Evolutionary conservation across 2,329 filamentous ascomycete species (phyloP).

Genomic region (Bisporella sp.): DNA sequence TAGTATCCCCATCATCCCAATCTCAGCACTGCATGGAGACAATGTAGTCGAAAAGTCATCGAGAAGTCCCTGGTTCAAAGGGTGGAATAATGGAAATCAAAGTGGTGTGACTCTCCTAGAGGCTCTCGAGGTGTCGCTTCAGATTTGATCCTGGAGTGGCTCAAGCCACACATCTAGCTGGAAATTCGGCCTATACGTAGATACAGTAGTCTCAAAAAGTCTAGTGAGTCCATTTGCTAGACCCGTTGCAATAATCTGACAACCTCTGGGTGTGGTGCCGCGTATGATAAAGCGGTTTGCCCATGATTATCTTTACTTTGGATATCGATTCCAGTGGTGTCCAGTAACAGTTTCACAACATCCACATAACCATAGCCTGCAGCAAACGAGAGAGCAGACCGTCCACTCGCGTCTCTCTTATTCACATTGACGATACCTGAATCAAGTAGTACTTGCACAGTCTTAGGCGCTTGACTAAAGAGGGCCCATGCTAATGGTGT

Average conservation of each 20-base stretch:
- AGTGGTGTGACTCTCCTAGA: no score
- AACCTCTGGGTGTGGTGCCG: slow-evolving; percentile 2
- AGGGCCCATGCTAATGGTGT: slow-evolving; percentile 32
- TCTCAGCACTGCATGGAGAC: neutral
- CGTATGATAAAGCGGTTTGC: neutral
- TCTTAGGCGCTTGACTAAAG: slow-evolving; percentile 17
- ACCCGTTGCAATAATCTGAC: slow-evolving; percentile 4
- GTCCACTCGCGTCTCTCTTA: slow-evolving; percentile 22
- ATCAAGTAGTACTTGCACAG: slow-evolving; percentile 26
- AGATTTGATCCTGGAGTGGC: no score
- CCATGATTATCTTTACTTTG: neutral
- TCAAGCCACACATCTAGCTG: no score
- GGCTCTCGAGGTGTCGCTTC: no score
- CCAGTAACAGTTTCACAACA: slow-evolving; percentile 15
- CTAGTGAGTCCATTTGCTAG: neutral
- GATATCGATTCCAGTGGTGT: neutral
- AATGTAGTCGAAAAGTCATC: no score
- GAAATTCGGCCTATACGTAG: no score
- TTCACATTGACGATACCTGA: slow-evolving; percentile 26
- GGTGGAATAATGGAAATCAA: no score
- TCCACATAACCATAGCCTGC: slow-evolving; percentile 27
- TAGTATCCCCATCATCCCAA: neutral
- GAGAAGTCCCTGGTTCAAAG: no score
- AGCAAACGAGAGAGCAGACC: slow-evolving; percentile 29
- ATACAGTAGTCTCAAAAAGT: neutral